Base-by-base conservation (phyloP, 306 rosid genomes). In the Chamaecrista fasciculata region DNA sequence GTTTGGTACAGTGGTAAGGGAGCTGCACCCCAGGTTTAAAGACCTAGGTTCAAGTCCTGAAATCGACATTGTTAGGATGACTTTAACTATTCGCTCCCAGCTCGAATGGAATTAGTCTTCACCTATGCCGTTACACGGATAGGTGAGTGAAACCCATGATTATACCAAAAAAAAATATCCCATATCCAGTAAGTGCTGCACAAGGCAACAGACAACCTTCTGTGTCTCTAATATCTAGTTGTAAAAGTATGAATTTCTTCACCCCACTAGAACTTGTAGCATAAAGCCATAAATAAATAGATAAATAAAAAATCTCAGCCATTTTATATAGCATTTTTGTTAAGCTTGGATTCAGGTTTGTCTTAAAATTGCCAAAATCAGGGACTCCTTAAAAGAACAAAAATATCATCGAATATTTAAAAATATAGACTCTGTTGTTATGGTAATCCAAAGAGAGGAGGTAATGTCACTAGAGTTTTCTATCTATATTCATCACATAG, bases 181-280 rank as follows among this genome's bases (percentile, higher is more conserved):
- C 57, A 46, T 44, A 64, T 31, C 43, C 64, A 58, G n/a, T 39
- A 64, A 47, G 52, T 65, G 40, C 50, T 59, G 28, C 44, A 16
- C 40, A 59, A 8, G 18, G 44, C 8, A 33, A 34, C 44, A 31
- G 14, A 18, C 28, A 59, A 34, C 20, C 19, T 31, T 46, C 16
- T 18, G 15, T 11, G 28, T 59, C 6, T 16, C 65, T 23, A 59
- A 33, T 9, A 58, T 31, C 26, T 8, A 31, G 44, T 58, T 58
- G 15, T 2, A 28, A 15, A 31, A 8, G 44, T 16, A 16, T 16
- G 4, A 18, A 58, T 5, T 4, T 58, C 20, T n/a, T 29, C 40
- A 18, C 36, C 14, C 62, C 16, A 34, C 23, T 56, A 29, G 40
- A 8, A 11, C 23, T n/a, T n/a, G n/a, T n/a, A n/a, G n/a, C n/a